Percentiles rank a stretch among this genome's conserved stretches.
Conservation (phyloP, 2,329 filamentous ascomycete species). For the Alternaria triticimaculans region DNA sequence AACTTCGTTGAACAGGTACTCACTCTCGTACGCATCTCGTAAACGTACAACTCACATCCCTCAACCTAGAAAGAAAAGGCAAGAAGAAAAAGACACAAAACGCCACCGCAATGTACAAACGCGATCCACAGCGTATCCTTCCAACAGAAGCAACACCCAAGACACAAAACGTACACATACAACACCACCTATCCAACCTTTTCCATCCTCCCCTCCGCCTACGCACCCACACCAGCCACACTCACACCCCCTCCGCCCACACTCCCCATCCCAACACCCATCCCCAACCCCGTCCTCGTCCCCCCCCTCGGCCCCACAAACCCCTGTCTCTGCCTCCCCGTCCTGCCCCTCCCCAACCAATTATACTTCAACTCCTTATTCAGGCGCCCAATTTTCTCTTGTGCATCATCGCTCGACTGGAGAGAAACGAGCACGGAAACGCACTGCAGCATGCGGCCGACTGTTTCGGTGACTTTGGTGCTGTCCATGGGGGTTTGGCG, state of each 20-base stretch:
- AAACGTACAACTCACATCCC: no score
- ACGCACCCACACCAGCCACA: neutral
- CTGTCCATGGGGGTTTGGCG: conserved; percentile 51
- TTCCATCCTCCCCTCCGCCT: neutral
- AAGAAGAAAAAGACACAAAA: no score
- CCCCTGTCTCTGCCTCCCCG: conserved; percentile 85
- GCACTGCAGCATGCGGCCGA: conserved; percentile 94
- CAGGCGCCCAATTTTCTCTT: conserved; percentile 81
- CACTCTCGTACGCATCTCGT: no score
- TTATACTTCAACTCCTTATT: conserved; percentile 92
- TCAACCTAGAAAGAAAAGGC: no score
- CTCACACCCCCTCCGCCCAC: neutral
- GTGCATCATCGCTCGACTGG: conserved; percentile 73
- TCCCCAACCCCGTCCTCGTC: conserved; percentile 18
- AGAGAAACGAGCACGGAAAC: conserved; percentile 87
- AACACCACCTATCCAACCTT: neutral
- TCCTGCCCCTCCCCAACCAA: conserved; percentile 90
- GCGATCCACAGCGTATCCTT: neutral
- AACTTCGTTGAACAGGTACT: no score
- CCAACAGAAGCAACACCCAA: neutral
- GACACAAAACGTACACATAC: neutral
- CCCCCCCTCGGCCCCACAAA: conserved; percentile 75
- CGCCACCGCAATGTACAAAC: neutral
- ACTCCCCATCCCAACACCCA: neutral
- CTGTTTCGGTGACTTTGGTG: conserved; percentile 89